Base-by-base conservation (phyloP, 2,329 filamentous ascomycete genomes). In the Aspergillus pseudoviridinutans region DNA sequence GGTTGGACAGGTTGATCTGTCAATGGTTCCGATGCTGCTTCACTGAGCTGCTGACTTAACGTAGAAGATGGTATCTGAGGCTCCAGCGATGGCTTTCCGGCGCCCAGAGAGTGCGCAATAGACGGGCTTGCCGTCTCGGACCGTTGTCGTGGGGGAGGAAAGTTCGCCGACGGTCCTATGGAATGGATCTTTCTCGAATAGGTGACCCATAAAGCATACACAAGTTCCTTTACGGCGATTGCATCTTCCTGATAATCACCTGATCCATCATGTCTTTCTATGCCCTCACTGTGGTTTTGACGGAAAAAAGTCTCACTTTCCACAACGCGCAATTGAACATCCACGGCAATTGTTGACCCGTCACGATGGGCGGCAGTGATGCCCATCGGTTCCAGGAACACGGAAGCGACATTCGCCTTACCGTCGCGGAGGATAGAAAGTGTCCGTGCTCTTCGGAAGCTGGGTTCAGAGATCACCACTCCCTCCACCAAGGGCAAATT, bases 401-500 rank as follows among this genome's bases (percentile, higher is more conserved):
- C 86, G 2, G 87, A 84, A 0, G 88, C 84, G 7, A 88, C 89
- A 74, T 96, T 91, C 49, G 87, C 84, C 49, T 87, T 90, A 28
- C 90, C 91, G 71, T 97, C 90, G 55, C 90, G 87, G 56, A 97
- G 81, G 2, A 90, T 89, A 25, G 96, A 82, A 54, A 96, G 84
- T 3, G 92, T 91, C 57, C 91, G 85, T 6, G 94, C 94, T 64
- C 92, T 87, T 57, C 94, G 87, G 76, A 99, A 97, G 68, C 91
- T 95, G 71, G 97, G 92, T 73, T 99, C 94, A 1, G 94, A 92
- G 56, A 99, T 89, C 17, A 99, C 92, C 67, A 97, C 92, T n/a
- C 94, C 94, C 72, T 99, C 94, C 10, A 89, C 83, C 27, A 97
- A 80, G 53, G 87, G 82, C 52, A 97, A 82, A 44, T 90, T 87